Conservation (phyloP, 148 eudicot genomes). For the Rhododendron williamsianum region DNA sequence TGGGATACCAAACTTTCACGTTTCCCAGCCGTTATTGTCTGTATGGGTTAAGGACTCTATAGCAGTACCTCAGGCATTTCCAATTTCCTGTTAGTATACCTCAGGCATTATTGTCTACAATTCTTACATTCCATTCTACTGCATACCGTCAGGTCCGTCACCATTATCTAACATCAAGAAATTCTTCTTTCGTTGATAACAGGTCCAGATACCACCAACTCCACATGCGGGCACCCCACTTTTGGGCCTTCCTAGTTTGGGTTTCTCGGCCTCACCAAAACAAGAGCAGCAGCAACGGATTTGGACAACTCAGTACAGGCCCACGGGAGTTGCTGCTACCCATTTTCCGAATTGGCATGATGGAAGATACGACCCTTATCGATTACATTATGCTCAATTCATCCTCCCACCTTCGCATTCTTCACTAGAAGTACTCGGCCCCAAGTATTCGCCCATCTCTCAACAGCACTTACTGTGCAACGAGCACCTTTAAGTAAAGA, state of each 20-base stretch:
- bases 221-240: conserved; percentile 26
- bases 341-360: conserved; percentile 41
- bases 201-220: conserved; percentile 29
- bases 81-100: background rate
- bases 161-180: background rate
- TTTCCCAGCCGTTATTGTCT: background rate
- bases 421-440: conserved; percentile 25
- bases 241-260: conserved; percentile 11
- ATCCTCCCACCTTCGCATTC: conserved; percentile 26
- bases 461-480: conserved; percentile 43
- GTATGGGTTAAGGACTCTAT: background rate
- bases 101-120: background rate
- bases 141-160: too few species aligned
- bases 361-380: conserved; percentile 27
- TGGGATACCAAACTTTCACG: background rate
- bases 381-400: conserved; percentile 23
- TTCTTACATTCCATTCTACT: background rate
- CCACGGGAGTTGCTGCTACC: conserved; percentile 24
- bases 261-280: conserved; percentile 16
- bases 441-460: conserved; percentile 26
- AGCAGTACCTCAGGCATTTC: background rate
- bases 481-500: conserved; percentile 15
- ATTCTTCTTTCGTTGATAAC: background rate
- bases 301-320: conserved; percentile 38
- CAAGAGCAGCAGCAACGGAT: conserved; percentile 29